Conservation (phyloP, 1,284 basidiomycete species). For the Cerrena zonata region DNA sequence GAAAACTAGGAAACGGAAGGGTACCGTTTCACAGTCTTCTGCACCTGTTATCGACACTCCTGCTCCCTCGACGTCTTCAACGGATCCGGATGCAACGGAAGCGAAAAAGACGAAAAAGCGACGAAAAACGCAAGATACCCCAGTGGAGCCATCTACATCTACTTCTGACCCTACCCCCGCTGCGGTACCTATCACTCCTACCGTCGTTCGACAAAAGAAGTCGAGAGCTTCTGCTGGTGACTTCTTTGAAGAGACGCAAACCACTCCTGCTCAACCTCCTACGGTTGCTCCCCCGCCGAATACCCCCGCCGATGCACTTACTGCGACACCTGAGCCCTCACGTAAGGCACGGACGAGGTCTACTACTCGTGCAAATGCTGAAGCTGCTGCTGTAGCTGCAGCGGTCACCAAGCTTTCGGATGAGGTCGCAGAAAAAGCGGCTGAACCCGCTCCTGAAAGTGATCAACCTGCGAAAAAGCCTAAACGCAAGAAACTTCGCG, state of each 20-base stretch:
- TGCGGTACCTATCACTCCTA: conserved; percentile 15
- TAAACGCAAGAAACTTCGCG: conserved; percentile 13
- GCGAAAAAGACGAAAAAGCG: conserved; percentile 3
- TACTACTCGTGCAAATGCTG: conserved; percentile 6
- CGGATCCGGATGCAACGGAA: not conserved
- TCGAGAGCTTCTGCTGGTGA: conserved; percentile 25
- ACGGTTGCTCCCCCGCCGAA: conserved; percentile 17
- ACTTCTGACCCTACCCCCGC: conserved; percentile 3
- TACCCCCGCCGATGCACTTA: conserved; percentile 23
- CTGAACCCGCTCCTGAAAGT: conserved; percentile 7
- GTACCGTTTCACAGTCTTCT: not conserved
- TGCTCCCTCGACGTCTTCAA: not conserved
- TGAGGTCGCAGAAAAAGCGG: conserved; percentile 10
- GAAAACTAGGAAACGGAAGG: not conserved
- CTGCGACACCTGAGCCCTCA: conserved; percentile 11
- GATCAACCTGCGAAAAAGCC: conserved; percentile 16
- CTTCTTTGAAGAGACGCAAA: conserved; percentile 22
- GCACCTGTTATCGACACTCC: not conserved
- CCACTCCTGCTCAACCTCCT: conserved; percentile 5
- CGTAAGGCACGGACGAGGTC: conserved; percentile 19
- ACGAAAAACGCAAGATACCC: conserved; percentile 1
- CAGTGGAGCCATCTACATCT: not conserved
- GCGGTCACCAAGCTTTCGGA: conserved; percentile 23
- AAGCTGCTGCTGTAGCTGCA: conserved; percentile 18
- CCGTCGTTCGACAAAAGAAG: conserved; percentile 16